phyloP scores from a whole-genome alignment of 495 filamentous ascomycete species.

The Aspergillus indologenus region DNA sequence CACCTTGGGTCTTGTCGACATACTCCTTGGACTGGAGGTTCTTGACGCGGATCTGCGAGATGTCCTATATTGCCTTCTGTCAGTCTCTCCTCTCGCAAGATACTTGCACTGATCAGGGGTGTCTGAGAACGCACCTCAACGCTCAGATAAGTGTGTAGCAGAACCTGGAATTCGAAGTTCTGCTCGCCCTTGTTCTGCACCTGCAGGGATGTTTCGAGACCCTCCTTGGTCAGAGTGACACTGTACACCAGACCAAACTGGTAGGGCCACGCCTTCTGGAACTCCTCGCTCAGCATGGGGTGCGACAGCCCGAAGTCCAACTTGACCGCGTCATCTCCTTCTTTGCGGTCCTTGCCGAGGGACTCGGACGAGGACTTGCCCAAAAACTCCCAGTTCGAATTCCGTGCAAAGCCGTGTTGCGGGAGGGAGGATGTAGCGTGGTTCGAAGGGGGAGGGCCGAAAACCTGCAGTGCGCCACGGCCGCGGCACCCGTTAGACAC shows the following conservation, averaged over 20 bases:
- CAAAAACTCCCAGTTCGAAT: conserved; percentile 63
- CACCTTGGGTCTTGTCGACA: conserved; percentile 73
- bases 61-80: conserved; percentile 53
- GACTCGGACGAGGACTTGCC: conserved; percentile 69
- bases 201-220: conserved; percentile 76
- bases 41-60: conserved; percentile 62
- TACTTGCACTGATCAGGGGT: background rate
- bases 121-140: conserved; percentile 59
- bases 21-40: conserved; percentile 73
- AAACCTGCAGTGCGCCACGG: conserved; percentile 67
- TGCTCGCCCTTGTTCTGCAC: conserved; percentile 75
- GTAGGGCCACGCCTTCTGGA: conserved; percentile 69
- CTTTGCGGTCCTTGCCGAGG: conserved; percentile 34
- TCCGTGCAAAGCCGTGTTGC: conserved; percentile 96
- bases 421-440: conserved; percentile 70
- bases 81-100: background rate
- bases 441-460: conserved; percentile 75
- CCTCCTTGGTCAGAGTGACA: conserved; percentile 73
- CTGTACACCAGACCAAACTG: conserved; percentile 89
- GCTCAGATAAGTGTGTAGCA: conserved; percentile 87
- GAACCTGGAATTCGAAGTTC: conserved; percentile 84
- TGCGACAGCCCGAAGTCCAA: conserved; percentile 90
- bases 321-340: conserved; percentile 68
- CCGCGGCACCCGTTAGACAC: background rate
- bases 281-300: conserved; percentile 60